Evolutionary conservation across 805 yeast genomes (phyloP), one percentile per base, ranked within the genome.

Genomic region (Candida verbasci): DNA sequence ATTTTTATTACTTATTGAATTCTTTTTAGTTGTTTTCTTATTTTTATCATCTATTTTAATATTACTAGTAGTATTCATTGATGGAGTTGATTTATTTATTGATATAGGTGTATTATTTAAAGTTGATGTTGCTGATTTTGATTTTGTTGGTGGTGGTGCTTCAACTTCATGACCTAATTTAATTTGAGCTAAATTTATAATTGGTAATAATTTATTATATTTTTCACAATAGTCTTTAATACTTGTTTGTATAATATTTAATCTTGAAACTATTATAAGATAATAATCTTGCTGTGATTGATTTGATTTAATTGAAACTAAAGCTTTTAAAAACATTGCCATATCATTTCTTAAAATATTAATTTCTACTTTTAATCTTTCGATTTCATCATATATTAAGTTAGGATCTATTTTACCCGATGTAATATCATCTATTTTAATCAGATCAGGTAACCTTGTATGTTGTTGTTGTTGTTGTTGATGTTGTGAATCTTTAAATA

Each of bases 111-210:
- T 35, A 24, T 28, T 35, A 9, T 29, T 29, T 6, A 17, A 21
- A 17, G 30, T 34, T 8, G 40, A 16, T 15, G 28, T 9, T 6
- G 21, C 23, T 24, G 29, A 29, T 20, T 28, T 40, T 15, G 18
- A 15, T 20, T 9, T 32, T 6, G 34, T 22, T 11, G 34, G 38
- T n/a, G 67, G 59, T n/a, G 58, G 53, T 9, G 60, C 66, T 44
- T 72, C 78, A 3, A 70, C 77, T 28, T 68, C 74, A 39, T 70
- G 63, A 0, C 79, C 79, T 33, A 68, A 54, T 41, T 69, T 71
- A 22, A 70, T 62, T 48, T 74, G 78, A 1, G 78, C 62, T 42
- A 71, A 61, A 43, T 74, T 62, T 29, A 75, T 69, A 28, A 75
- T 62, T 3, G 81, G 80, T 2, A 72, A 52, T 12, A 75, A 52